These are phyloP conservation scores for Hypsizygus marmoreus DNA, from an alignment of 768 basidiomycete species.

Conservation along the genomic window DNA sequence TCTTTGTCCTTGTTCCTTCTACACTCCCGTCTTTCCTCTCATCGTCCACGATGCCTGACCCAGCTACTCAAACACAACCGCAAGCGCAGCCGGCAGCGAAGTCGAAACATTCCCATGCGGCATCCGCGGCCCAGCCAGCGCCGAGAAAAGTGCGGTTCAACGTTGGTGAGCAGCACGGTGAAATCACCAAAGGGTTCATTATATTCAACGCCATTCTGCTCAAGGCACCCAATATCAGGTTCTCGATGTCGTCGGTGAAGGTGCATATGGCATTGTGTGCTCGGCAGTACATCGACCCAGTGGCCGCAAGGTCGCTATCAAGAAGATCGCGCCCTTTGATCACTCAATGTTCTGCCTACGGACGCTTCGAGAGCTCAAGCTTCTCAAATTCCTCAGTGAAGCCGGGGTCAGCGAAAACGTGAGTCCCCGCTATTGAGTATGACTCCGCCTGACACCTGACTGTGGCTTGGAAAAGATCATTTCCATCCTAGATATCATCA, in stretches of 20 bases:
- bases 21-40: constrained; percentile 14
- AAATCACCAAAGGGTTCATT: constrained; percentile 2
- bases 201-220: constrained; percentile 12
- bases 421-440: constrained; percentile 20
- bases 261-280: constrained; percentile 94
- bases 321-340: constrained; percentile 94
- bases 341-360: constrained; percentile 93
- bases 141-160: constrained; percentile 89
- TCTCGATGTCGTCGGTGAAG: constrained; percentile 85
- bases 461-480: constrained; percentile 60
- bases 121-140: constrained; percentile 47
- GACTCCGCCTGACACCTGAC: constrained; percentile 9
- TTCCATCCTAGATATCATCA: constrained; percentile 87
- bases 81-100: constrained; percentile 32
- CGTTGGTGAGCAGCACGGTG: constrained; percentile 53
- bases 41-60: constrained; percentile 29
- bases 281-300: constrained; percentile 88
- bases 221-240: constrained; percentile 80
- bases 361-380: constrained; percentile 86
- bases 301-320: constrained; percentile 93
- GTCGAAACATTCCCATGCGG: constrained; percentile 41
- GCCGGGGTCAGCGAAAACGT: constrained; percentile 90
- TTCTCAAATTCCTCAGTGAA: constrained; percentile 83
- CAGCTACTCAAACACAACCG: constrained; percentile 20
- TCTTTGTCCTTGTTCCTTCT: constrained; percentile 17